phyloP scores from a whole-genome alignment of 208 protist genomes.

The Tetramitus jugosus region DNA sequence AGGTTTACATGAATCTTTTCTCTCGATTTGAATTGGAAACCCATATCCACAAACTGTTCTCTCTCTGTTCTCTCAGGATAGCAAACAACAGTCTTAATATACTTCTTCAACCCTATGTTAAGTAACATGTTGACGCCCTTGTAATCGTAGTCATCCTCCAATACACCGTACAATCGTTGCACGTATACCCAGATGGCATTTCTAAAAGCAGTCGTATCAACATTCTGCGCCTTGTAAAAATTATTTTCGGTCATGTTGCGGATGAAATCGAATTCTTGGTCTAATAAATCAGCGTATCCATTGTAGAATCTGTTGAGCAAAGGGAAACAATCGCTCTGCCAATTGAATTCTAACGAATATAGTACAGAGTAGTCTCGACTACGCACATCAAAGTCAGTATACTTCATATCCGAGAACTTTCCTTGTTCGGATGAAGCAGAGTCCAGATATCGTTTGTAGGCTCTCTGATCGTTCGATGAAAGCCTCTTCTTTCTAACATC shows the following conservation, averaged over 20 bases:
- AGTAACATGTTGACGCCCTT: slow-evolving; percentile 6
- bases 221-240: not conserved
- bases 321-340: slow-evolving; percentile 3
- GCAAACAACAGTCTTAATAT: slow-evolving; percentile 23
- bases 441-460: not conserved
- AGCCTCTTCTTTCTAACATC: too few species aligned
- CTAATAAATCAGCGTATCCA: slow-evolving; percentile 5
- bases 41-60: slow-evolving; percentile 1
- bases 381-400: slow-evolving; percentile 19
- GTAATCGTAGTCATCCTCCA: slow-evolving; percentile 23
- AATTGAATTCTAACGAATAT: not conserved
- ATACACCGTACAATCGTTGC: not conserved
- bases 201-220: slow-evolving; percentile 22
- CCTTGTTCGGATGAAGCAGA: too few species aligned
- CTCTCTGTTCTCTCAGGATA: not conserved
- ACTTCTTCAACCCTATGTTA: slow-evolving; percentile 17
- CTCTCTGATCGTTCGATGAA: too few species aligned
- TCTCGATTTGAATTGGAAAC: not conserved
- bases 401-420: not conserved
- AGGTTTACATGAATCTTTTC: slow-evolving; percentile 24
- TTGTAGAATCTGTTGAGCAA: slow-evolving; percentile 19
- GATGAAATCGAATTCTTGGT: slow-evolving; percentile 22
- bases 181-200: slow-evolving; percentile 17
- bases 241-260: slow-evolving; percentile 20
- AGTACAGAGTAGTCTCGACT: not conserved